Conservation (phyloP, 441 rosid species). For the Populus tomentosa region DNA sequence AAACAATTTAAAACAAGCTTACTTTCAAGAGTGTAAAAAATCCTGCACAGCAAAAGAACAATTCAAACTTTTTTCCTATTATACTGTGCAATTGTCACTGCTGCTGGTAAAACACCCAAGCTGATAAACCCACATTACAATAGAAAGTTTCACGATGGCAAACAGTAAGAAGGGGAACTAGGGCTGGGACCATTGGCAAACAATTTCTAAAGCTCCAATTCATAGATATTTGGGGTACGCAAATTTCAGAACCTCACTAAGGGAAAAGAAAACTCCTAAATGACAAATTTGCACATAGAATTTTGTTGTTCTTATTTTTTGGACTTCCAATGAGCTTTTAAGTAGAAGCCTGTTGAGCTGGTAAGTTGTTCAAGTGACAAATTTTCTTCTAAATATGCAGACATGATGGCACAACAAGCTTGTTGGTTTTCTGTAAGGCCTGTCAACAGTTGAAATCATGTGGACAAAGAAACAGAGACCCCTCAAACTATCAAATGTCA, state of each 20-base stretch:
- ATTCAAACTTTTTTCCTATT: constrained; percentile 8
- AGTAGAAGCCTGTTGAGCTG: too few relatives aligned
- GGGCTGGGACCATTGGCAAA: background rate
- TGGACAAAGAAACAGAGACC: background rate
- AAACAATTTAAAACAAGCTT: constrained; percentile 4
- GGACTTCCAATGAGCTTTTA: too few relatives aligned
- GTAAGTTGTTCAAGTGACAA: too few relatives aligned
- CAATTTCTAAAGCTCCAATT: background rate
- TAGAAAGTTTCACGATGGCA: background rate
- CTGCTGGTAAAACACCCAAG: background rate
- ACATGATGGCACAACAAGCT: background rate
- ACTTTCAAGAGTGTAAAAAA: constrained; percentile 1
- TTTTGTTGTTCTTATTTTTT: background rate
- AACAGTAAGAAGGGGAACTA: background rate
- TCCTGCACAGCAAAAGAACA: background rate
- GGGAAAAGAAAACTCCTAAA: background rate
- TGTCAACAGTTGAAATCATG: background rate
- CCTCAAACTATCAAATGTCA: background rate
- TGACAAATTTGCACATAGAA: background rate
- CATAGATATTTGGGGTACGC: background rate
- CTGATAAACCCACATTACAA: background rate
- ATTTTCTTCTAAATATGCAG: too few relatives aligned
- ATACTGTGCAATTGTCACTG: background rate
- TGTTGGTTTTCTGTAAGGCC: background rate
- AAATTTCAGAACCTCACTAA: background rate